Evolutionary conservation across 2,329 filamentous ascomycete species (phyloP), one percentile per base, ranked within the genome.

Genomic region (Colletotrichum gigasporum): DNA sequence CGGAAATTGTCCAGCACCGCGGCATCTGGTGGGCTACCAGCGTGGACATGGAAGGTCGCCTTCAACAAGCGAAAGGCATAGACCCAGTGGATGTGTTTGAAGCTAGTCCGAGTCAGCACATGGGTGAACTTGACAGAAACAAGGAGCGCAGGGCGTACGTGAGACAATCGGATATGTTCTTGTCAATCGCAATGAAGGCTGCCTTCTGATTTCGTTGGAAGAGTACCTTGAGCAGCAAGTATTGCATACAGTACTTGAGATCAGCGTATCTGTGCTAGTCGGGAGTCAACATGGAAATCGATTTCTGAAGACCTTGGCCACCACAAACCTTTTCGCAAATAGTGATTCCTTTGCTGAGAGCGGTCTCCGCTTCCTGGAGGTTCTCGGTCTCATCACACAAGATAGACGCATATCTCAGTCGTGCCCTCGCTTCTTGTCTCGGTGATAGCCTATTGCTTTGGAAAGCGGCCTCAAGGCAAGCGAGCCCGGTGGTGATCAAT

Each of bases 11-110:
- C 89, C 3, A 93, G 77, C 0, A 89, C 84, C 48, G 87, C 82
- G 2, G 83, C 81, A 63, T 94, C 92, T 11, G 86, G 83, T 9
- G 85, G 82, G 42, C 80, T 86, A 4, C 85, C 82, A 47, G 84
- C 82, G 69, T 91, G 85, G 51, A 93, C 78, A 63, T 90, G 87
- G 45, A 94, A 85, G 0, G 90, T 87, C 0, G 90, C 87, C 68
- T 92, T 91, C 12, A 94, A 78, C 45, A 95, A 88, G 7, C 91
- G 88, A 70, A 94, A 91, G 0, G 90, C 90, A 72, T 94, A 95
- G 14, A 90, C 83, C 92, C 92, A 95, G 51, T 88, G 85, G 8
- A 85, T 80, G 69, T 91, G 89, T 72, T 89, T 87, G 71, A 88
- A 89, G 34, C 82, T 87, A 22, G 64, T 11, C n/a, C 12, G 24